Conservation (phyloP, 805 yeast species). For the Saccharomyces eubayanus region DNA sequence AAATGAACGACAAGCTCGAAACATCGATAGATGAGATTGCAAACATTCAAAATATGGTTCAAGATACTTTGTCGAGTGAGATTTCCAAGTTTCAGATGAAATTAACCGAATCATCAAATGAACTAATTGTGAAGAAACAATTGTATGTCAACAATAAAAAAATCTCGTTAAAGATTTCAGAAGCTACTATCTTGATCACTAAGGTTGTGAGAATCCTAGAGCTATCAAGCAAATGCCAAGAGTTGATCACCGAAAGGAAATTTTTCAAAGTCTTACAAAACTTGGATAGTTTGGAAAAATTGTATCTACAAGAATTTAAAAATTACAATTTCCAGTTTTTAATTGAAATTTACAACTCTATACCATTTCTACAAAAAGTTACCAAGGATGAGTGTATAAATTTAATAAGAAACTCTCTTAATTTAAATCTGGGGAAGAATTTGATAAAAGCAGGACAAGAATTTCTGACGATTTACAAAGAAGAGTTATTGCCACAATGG, state of each 20-base stretch:
- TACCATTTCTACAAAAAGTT: slow-evolving; percentile 65
- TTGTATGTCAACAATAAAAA: slow-evolving; percentile 52
- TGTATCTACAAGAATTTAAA: slow-evolving; percentile 62
- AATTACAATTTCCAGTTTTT: slow-evolving; percentile 59
- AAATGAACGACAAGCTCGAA: slow-evolving; percentile 27
- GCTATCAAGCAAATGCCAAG: slow-evolving; percentile 77
- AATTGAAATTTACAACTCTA: slow-evolving; percentile 59
- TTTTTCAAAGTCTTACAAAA: slow-evolving; percentile 82
- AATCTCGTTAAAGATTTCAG: slow-evolving; percentile 57
- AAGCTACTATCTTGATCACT: slow-evolving; percentile 59
- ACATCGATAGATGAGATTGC: slow-evolving; percentile 56
- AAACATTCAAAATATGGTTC: slow-evolving; percentile 49
- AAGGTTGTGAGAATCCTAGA: slow-evolving; percentile 76
- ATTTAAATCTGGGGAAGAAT: slow-evolving; percentile 53
- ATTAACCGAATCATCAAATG: slow-evolving; percentile 56
- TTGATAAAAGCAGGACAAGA: slow-evolving; percentile 37
- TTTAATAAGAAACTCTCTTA: slow-evolving; percentile 56
- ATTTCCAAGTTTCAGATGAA: slow-evolving; percentile 48
- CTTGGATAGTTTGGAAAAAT: slow-evolving; percentile 61
- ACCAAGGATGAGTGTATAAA: slow-evolving; percentile 69
- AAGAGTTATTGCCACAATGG: slow-evolving; percentile 46
- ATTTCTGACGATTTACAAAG: slow-evolving; percentile 45
- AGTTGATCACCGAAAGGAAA: slow-evolving; percentile 61
- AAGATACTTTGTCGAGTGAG: slow-evolving; percentile 43
- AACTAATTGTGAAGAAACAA: slow-evolving; percentile 55